phyloP scores from a whole-genome alignment of 1,139 yeast species.

The Kodamaea derodonti region DNA sequence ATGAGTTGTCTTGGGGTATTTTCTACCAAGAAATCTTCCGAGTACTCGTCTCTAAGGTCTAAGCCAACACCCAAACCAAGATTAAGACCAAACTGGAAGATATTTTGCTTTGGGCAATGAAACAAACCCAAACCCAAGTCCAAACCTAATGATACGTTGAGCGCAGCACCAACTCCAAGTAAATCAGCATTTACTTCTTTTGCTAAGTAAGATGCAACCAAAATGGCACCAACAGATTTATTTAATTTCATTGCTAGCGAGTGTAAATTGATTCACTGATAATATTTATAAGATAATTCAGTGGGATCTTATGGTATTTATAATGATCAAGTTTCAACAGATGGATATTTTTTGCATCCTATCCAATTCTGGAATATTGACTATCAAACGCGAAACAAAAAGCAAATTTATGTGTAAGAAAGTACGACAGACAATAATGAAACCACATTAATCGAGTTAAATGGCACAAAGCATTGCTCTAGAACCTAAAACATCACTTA shows the following conservation, averaged over 20 bases:
- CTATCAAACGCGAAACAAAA: neutral
- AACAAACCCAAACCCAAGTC: constrained; percentile 9
- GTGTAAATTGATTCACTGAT: neutral
- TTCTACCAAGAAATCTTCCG: neutral
- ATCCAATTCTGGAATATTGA: neutral
- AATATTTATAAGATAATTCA: neutral
- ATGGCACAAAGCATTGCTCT: no score
- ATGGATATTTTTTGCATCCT: constrained; percentile 1
- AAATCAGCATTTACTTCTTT: constrained; percentile 10
- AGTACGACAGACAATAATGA: neutral
- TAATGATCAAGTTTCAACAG: neutral
- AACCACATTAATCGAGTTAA: no score
- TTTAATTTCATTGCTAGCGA: constrained; percentile 12
- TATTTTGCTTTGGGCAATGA: constrained; percentile 8
- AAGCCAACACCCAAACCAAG: constrained; percentile 12
- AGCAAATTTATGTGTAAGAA: no score
- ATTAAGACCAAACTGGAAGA: constrained; percentile 14
- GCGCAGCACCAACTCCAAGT: constrained; percentile 9
- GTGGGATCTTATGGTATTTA: neutral
- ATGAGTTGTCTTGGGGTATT: no score
- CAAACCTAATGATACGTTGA: constrained; percentile 10
- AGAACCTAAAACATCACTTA: neutral
- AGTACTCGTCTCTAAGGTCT: constrained; percentile 7
- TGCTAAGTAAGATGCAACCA: constrained; percentile 11
- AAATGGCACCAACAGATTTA: constrained; percentile 13